These are phyloP conservation scores for Vaccinium vitisidaea DNA, from an alignment of 148 eudicot genomes.

Conservation along the genomic window DNA sequence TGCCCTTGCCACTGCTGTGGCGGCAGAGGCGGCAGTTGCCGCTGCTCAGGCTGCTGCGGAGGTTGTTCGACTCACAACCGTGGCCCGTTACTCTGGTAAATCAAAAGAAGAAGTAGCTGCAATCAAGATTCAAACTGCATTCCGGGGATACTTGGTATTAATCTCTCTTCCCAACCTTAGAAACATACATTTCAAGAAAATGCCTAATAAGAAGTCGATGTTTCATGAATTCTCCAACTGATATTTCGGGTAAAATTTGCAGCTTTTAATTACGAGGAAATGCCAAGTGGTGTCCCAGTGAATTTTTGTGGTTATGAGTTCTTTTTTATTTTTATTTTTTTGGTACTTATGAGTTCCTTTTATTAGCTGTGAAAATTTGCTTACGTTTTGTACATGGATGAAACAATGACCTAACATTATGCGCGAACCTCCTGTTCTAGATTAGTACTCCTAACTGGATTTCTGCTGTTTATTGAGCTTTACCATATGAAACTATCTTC, in stretches of 20 bases:
- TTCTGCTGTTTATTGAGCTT: not conserved
- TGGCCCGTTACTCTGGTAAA: conserved; percentile 41
- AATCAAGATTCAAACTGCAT: conserved; percentile 80
- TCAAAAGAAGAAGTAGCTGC: conserved; percentile 75
- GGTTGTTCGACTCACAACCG: conserved; percentile 66
- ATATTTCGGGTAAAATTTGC: not conserved
- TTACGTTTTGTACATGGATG: not conserved
- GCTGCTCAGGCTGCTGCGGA: conserved; percentile 92
- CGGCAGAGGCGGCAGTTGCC: conserved; percentile 85
- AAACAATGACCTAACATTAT: not conserved
- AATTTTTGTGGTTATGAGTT: not conserved
- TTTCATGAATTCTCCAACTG: not conserved
- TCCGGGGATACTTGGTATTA: conserved; percentile 72
- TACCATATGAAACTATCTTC: not conserved
- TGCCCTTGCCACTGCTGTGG: conserved; percentile 76
- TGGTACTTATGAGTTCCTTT: not conserved
- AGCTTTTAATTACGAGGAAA: not conserved
- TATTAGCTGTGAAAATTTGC: not conserved
- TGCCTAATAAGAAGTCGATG: not conserved
- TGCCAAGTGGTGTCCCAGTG: not conserved
- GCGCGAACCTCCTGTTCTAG: not conserved
- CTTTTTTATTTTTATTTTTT: too few species aligned
- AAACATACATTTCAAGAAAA: not conserved
- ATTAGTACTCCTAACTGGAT: not conserved
- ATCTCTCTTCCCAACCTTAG: not conserved